phyloP scores from a whole-genome alignment of 2,329 filamentous ascomycete genomes.

The Orbilia blumenaviensis region DNA sequence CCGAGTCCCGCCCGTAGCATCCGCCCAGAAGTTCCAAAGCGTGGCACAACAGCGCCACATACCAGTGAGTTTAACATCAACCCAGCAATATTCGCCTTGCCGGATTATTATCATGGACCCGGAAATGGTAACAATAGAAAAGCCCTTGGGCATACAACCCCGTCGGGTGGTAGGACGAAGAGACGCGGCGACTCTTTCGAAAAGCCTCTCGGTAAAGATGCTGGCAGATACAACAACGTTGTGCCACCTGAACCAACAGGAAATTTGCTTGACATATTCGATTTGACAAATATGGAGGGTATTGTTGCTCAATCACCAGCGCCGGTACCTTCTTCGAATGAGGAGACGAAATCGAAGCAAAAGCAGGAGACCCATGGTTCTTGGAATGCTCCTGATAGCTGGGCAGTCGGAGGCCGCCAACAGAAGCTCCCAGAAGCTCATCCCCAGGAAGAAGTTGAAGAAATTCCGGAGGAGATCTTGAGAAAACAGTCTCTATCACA shows the following conservation, averaged over 20 bases:
- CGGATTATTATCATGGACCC: conserved; percentile 46
- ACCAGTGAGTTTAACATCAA: conserved; percentile 53
- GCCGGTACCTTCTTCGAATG: conserved; percentile 72
- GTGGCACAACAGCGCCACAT: conserved; percentile 46
- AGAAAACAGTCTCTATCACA: conserved; percentile 55
- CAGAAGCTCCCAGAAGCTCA: conserved; percentile 60
- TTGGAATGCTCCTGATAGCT: conserved; percentile 96
- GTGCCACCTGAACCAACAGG: conserved; percentile 80
- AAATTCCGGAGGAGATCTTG: conserved; percentile 52
- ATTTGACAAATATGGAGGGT: conserved; percentile 84
- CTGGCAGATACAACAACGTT: conserved; percentile 38
- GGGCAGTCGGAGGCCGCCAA: conserved; percentile 87
- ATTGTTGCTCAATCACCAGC: conserved; percentile 78
- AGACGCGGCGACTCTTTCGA: conserved; percentile 49
- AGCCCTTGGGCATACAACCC: conserved; percentile 44
- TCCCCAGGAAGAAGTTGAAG: conserved; percentile 51
- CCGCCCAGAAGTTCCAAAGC: conserved; percentile 42
- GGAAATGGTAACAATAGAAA: conserved; percentile 48
- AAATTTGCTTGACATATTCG: conserved; percentile 45
- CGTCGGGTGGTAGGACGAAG: conserved; percentile 36
- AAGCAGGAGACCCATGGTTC: conserved; percentile 59
- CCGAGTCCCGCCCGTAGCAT: conserved; percentile 21
- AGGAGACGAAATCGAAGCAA: conserved; percentile 2
- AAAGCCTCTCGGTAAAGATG: conserved; percentile 29
- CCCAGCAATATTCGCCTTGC: conserved; percentile 44